Evolutionary conservation across 805 yeast genomes (phyloP), one percentile per base, ranked within the genome.

Genomic region (Ogataea trehaloabstinens): DNA sequence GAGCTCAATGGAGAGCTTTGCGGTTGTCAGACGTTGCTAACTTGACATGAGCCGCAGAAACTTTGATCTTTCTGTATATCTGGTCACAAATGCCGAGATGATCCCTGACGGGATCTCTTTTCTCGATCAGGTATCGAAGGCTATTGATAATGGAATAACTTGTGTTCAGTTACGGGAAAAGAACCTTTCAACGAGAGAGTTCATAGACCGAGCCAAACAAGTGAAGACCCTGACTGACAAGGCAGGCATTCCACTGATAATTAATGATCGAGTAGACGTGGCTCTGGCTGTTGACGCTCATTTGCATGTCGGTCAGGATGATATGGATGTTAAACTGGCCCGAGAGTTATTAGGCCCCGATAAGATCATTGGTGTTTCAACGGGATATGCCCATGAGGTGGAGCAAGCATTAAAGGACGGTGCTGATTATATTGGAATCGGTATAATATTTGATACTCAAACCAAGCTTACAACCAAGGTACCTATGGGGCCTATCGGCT

Each of bases 291-390:
- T 87, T 40, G 93, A 76, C 49, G 95, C 95, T 2, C 96, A 87
- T 46, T 82, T 90, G 6, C 97, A 89, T 64, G 86, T 89, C 16
- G 97, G 97, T 0, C 96, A 89, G 59, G 89, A 82, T 37, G 97
- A 89, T 56, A 85, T 89, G 86, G 73, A 74, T 8, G 78, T 78
- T 2, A 52, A 52, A 1, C 50, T 71, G 27, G 93, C 78, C 1
- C 63, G 96, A 25, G 54, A 66, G 50, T 53, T 87, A 22, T 60
- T 88, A 10, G 96, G 96, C 0, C 76, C 81, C 0, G 71, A 76
- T 40, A 87, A 83, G 62, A 80, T 89, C 42, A 57, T 89, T 32
- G 97, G 97, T 1, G 80, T 90, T 41, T 80, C 90, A 28, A 83
- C 87, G 19, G 73, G 82, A 6, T 68, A 71, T 22, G 69, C 69